phyloP scores from a whole-genome alignment of 1,139 yeast genomes.

The Kodamaea sp. region DNA sequence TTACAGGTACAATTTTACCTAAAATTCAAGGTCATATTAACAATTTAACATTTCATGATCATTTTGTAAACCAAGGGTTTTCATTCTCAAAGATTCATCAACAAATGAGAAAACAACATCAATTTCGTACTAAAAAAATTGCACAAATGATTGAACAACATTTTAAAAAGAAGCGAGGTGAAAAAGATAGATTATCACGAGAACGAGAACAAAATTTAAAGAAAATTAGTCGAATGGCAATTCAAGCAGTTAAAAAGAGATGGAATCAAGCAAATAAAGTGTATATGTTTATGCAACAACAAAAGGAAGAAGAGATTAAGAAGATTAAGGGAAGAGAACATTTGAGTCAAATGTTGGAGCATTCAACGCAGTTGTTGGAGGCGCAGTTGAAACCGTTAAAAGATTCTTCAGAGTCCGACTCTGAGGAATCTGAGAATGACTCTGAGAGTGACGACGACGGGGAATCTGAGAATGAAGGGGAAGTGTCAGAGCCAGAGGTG shows the following conservation, averaged over 20 bases:
- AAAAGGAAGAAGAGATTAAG: slow-evolving; percentile 67
- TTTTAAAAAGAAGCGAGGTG: slow-evolving; percentile 82
- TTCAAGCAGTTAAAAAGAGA: slow-evolving; percentile 80
- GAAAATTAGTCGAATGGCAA: slow-evolving; percentile 72
- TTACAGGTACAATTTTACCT: slow-evolving; percentile 37
- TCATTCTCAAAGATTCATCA: slow-evolving; percentile 68
- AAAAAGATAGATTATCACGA: slow-evolving; percentile 73
- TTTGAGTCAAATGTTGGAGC: slow-evolving; percentile 82
- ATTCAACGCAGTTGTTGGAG: slow-evolving; percentile 84
- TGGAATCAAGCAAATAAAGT: slow-evolving; percentile 93
- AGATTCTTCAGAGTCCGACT: slow-evolving; percentile 2
- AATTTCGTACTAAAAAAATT: slow-evolving; percentile 65
- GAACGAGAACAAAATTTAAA: slow-evolving; percentile 67
- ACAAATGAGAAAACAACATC: slow-evolving; percentile 63
- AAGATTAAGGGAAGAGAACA: slow-evolving; percentile 81
- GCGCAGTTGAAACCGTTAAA: slow-evolving; percentile 66
- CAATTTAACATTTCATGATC: slow-evolving; percentile 62
- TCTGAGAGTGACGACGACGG: no score
- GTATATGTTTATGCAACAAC: slow-evolving; percentile 47
- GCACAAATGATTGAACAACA: slow-evolving; percentile 84
- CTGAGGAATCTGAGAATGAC: no score
- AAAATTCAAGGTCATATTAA: slow-evolving; percentile 38
- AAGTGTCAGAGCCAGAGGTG: background rate
- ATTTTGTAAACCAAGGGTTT: slow-evolving; percentile 71
- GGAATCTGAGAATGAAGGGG: slow-evolving; percentile 9